A percentile compares a stretch with the other conserved stretches of the same genome.
Conservation (phyloP, 2,329 filamentous ascomycete species). For the Aureobasidium lini region DNA sequence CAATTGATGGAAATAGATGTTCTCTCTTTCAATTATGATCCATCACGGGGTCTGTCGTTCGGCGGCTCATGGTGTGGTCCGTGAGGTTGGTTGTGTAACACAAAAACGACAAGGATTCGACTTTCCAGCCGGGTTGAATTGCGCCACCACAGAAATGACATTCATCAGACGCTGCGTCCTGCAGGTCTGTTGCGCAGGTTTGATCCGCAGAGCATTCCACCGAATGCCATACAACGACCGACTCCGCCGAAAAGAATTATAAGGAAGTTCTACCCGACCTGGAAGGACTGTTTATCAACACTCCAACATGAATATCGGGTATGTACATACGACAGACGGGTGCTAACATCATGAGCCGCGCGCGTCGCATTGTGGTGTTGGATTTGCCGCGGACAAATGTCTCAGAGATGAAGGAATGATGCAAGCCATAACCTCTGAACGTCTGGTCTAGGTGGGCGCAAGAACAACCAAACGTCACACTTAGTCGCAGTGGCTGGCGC, state of each 20-base stretch:
- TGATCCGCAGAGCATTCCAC: slow-evolving; percentile 13
- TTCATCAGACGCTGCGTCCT: slow-evolving; percentile 3
- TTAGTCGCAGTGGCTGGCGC: slow-evolving; percentile 1
- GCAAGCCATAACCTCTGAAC: not conserved
- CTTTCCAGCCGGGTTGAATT: not conserved
- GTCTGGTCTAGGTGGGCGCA: not conserved
- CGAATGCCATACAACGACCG: not conserved
- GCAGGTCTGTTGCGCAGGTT: slow-evolving; percentile 6
- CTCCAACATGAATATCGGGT: not conserved
- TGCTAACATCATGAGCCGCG: not conserved
- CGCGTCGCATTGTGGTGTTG: not conserved
- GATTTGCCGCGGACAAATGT: not conserved
- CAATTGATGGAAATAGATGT: not conserved
- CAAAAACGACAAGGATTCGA: not conserved
- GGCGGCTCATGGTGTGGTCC: slow-evolving; percentile 1
- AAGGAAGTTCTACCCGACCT: not conserved
- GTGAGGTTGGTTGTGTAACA: slow-evolving; percentile 2
- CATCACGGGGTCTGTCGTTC: not conserved
- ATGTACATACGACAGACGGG: slow-evolving; percentile 3
- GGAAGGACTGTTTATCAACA: not conserved
- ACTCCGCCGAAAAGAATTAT: not conserved
- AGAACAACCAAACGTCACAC: not conserved
- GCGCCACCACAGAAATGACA: slow-evolving; percentile 8
- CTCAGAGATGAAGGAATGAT: slow-evolving; percentile 2
- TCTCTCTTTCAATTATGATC: not conserved